These are phyloP conservation scores for Claviceps citrina DNA, from an alignment of 2,329 filamentous ascomycete genomes.

Conservation along the genomic window DNA sequence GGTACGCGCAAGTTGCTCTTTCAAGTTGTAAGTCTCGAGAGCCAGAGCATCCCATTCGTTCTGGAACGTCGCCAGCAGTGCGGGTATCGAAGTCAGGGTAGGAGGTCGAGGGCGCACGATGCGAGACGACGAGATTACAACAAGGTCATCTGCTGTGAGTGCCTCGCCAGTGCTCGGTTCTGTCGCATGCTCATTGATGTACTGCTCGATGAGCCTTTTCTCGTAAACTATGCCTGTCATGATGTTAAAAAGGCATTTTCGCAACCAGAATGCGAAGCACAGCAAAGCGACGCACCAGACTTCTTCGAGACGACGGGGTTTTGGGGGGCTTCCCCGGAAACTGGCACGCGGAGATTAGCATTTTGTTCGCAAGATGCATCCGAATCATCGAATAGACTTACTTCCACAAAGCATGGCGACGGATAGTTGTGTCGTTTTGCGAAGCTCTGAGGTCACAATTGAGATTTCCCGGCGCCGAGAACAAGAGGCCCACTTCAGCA, in stretches of 20 bases:
- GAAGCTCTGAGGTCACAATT: slow-evolving; percentile 5
- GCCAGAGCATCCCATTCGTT: slow-evolving; percentile 96
- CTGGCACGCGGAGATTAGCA: slow-evolving; percentile 27
- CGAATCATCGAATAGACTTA: slow-evolving; percentile 13
- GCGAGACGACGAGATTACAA: slow-evolving; percentile 71
- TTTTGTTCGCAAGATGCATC: too few relatives aligned
- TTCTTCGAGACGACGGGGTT: slow-evolving; percentile 90
- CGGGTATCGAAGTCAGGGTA: slow-evolving; percentile 88
- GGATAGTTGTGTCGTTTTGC: slow-evolving; percentile 6
- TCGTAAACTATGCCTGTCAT: slow-evolving; percentile 71
- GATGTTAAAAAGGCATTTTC: background rate
- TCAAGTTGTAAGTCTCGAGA: slow-evolving; percentile 78
- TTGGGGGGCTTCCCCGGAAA: slow-evolving; percentile 92
- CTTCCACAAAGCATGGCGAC: slow-evolving; percentile 34
- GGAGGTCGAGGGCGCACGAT: slow-evolving; percentile 81
- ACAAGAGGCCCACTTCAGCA: slow-evolving; percentile 1
- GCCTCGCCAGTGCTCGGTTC: slow-evolving; percentile 84
- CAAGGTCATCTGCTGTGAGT: slow-evolving; percentile 66
- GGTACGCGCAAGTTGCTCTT: slow-evolving; percentile 78
- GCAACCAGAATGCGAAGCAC: background rate
- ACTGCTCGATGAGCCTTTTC: slow-evolving; percentile 86
- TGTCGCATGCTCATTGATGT: slow-evolving; percentile 82
- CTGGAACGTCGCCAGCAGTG: slow-evolving; percentile 85
- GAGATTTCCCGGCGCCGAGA: slow-evolving; percentile 11
- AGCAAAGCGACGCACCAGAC: slow-evolving; percentile 49